Base-by-base conservation (phyloP, 345 rosid genomes). In the Stellera chamaejasme region DNA sequence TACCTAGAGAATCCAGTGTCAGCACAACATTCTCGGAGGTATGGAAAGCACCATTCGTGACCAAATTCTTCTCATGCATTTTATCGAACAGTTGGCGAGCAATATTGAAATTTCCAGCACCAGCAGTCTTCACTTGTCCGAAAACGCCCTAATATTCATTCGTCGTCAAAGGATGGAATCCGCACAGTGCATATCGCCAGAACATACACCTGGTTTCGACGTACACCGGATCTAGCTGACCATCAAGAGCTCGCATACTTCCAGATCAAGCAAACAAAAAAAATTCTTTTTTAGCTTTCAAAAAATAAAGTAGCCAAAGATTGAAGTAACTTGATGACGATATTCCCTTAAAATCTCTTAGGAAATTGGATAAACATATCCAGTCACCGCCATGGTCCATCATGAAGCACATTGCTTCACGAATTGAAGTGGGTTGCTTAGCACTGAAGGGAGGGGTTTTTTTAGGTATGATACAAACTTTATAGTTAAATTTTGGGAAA, bases 131-230 rank as follows among this genome's bases (percentile, higher is more conserved):
- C 12, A 57, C 60, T 41, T 73, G 88, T 23, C 98, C 95, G 28
- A 91, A 76, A 63, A 85, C 11, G 3, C 98, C 96, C 11, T 43
- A 2, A 27, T 91, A 91, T 52, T 91, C 96, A 13, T 70, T 82
- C 11, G 98, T 90, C 58, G 95, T 81, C 8, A 96, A 96, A n/a
- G 98, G 95, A 60, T 68, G 83, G 70, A 85, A 91, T 52, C 98
- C 98, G 23, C 88, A 91, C 1, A 88, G 82, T 14, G 98, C 98
- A 49, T 80, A 81, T 36, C 98, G 73, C 58, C 98, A 69, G 71
- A 91, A 91, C 98, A 91, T 88, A 63, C 90, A 82, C 3, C 98
- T 96, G 0, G 98, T 91, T 67, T 96, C 96, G 16, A 91, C 96
- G 46, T 91, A 91, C 2, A 91, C 92, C 0, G 96, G 96, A 5